Evolutionary conservation across 2,329 filamentous ascomycete species (phyloP), one percentile per base, ranked within the genome.

Genomic region (Fusarium xyrophilum): DNA sequence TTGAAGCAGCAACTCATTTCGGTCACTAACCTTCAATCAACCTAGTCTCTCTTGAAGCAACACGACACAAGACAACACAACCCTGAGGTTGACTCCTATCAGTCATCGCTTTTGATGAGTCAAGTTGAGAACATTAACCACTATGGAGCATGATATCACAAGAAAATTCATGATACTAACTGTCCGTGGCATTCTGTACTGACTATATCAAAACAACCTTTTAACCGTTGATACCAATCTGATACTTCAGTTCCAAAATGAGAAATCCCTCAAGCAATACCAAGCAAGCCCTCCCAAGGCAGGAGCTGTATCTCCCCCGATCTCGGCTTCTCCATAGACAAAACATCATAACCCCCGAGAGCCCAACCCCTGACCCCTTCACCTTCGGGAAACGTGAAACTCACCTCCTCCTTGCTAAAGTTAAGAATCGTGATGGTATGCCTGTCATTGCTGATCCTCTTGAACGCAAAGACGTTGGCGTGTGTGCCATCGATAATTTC

Each of bases 371-470:
- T 19, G 7, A 59, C 56, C 19, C 39, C 39, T 7, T 32, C 13
- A 7, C 33, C 56, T 6, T 19, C 21, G 3, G 35, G 39, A 19
- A 59, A 56, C 3, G 15, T 56, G 19, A 56, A 59, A 1, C 19
- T 30, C 0, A 42, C 28, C 27, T 59, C 39, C 2, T 56, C 7
- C 9, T 28, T 28, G 7, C 50, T 73, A 52, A 79, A 79, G 69
- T 79, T 80, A 33, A 79, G 64, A 1, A 76, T 73, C 2, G 77
- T 73, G 3, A 79, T 56, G 4, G 56, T 39, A 14, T 14, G 70
- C 54, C 68, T 73, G 40, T 59, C 63, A 1, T 62, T 56, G 10
- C 61, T 68, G 1, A 57, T 71, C 65, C 79, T 79, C 15, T 75
- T 56, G 50, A 76, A 78, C 1, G 71, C 56, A 28, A 74, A 78